Conservation (phyloP, 192 early-diverging fungal genomes). For the Geosiphon pyriformis region DNA sequence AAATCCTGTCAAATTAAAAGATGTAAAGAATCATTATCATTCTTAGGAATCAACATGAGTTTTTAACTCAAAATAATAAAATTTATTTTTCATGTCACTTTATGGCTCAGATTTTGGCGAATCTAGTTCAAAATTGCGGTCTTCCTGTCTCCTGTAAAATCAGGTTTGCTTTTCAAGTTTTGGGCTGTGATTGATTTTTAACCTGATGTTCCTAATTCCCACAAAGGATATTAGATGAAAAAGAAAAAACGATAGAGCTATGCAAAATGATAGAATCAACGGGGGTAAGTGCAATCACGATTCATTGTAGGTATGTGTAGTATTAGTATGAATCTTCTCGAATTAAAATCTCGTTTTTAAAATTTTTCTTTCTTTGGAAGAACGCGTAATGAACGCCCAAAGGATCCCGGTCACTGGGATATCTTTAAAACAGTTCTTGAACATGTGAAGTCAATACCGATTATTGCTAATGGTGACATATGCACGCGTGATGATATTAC, state of each 20-base stretch:
- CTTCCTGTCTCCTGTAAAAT: conserved; percentile 90
- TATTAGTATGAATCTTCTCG: too few relatives aligned
- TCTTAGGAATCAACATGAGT: too few relatives aligned
- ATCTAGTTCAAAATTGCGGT: conserved; percentile 63
- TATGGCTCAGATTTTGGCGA: conserved; percentile 52
- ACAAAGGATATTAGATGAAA: conserved; percentile 57
- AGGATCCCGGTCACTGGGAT: conserved; percentile 79
- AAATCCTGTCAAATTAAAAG: conserved; percentile 74
- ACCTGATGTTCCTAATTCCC: neutral
- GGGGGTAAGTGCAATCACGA: conserved; percentile 78
- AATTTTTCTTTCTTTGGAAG: conserved; percentile 33
- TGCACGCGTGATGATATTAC: conserved; percentile 58
- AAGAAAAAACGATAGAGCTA: conserved; percentile 75
- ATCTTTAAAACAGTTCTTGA: conserved; percentile 68
- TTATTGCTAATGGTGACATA: conserved; percentile 94
- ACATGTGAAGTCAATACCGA: conserved; percentile 63
- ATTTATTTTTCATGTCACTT: too few relatives aligned
- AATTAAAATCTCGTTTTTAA: too few relatives aligned
- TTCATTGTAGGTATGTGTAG: conserved; percentile 73
- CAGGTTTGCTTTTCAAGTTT: conserved; percentile 35
- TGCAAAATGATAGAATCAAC: conserved; percentile 78
- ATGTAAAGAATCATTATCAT: conserved; percentile 47
- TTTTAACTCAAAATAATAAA: too few relatives aligned
- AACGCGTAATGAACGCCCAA: conserved; percentile 70
- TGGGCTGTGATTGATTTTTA: conserved; percentile 5